phyloP scores from a whole-genome alignment of 2,329 filamentous ascomycete genomes.

The Diaporthe amygdali region DNA sequence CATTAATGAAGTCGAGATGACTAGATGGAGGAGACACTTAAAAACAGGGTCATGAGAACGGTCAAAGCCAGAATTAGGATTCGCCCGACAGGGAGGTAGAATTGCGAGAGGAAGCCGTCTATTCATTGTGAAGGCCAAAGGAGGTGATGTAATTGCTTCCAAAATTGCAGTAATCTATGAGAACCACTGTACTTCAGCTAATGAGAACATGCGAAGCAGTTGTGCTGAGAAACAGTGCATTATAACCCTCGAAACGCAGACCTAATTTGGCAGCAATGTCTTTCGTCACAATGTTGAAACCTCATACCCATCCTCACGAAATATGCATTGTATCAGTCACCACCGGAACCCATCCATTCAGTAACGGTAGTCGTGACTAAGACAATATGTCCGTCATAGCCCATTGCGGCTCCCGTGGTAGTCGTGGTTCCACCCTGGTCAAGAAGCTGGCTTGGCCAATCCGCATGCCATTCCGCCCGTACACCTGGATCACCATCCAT shows the following conservation, averaged over 20 bases:
- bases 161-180: neutral
- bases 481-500: conserved; percentile 11
- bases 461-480: neutral
- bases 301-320: too few relatives aligned
- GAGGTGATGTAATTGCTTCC: neutral
- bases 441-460: neutral
- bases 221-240: neutral
- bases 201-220: neutral
- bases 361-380: conserved; percentile 24
- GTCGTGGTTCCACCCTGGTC: neutral
- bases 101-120: too few relatives aligned
- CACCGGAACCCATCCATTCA: neutral
- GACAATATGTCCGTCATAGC: conserved; percentile 16
- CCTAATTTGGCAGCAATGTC: neutral
- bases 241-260: neutral
- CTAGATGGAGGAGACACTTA: neutral
- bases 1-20: neutral
- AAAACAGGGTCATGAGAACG: neutral
- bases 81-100: too few relatives aligned
- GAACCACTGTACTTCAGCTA: neutral
- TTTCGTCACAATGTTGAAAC: neutral
- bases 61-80: neutral
- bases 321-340: neutral
- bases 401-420: neutral
- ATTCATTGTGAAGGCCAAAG: neutral